Evolutionary conservation across 148 eudicot species (phyloP), one percentile per base, ranked within the genome.

Genomic region (Camellia japonica): DNA sequence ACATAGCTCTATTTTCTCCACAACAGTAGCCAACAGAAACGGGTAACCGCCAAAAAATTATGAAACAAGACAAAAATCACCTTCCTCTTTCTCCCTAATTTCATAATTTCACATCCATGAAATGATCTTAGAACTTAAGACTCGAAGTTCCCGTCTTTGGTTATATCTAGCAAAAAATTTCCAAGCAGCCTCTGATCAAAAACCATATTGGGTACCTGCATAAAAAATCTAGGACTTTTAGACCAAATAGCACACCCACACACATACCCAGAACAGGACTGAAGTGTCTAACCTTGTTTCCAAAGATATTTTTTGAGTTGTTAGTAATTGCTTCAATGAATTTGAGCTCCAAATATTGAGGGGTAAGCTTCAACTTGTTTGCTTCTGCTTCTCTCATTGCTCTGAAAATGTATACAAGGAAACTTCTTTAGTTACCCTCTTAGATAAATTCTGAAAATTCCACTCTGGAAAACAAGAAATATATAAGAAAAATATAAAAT

Each of bases 331-430:
- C 87, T 80, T 95, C 97, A 1, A 95, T 88, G 85, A 92, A 93
- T 81, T 87, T 90, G 78, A 93, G 93, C 86, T 95, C 97, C 58
- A 95, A 88, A 83, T 81, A 95, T 74, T 92, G 85, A 14, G 99
- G 93, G 47, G 97, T 88, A 63, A 95, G 97, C 86, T 83, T 92
- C 89, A 95, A 84, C 60, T 83, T 90, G 87, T 95, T 93, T 79
- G 95, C 97, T 85, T 95, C 99, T 5, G 97, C 97, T 80, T 95
- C 99, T 88, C 87, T 95, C 80, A 90, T 77, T 61, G 92, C 87
- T 77, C 99, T 95, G 90, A 59, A 85, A 77, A 86, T 68, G 20
- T 41, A 63, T 44, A 72, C 10, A 46, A 18, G 54, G 69, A 20
- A 71, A 75, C 51, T 77, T 51, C 19, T 63, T 69, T 56, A 71